phyloP scores from a whole-genome alignment of 345 rosid genomes.

The Cardiospermum halicacabum region DNA sequence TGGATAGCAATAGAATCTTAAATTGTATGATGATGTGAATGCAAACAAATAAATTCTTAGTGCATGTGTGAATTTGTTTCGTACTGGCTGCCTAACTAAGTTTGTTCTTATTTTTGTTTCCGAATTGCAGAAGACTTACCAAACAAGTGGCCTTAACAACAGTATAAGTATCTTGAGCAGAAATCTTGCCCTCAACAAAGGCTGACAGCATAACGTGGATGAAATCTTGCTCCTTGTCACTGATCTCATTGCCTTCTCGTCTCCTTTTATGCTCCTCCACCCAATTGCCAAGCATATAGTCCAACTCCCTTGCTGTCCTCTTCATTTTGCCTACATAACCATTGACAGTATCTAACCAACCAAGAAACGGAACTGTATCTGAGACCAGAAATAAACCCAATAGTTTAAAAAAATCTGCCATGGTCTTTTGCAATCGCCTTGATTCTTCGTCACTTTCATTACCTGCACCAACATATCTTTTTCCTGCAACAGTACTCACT shows the following conservation, averaged over 20 bases:
- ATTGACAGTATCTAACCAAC: constrained; percentile 28
- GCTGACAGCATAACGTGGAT: constrained; percentile 50
- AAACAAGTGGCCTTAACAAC: constrained; percentile 54
- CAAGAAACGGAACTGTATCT: constrained; percentile 28
- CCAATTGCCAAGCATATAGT: constrained; percentile 35
- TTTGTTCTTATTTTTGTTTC: background rate
- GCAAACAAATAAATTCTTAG: background rate
- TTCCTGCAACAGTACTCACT: constrained; percentile 26
- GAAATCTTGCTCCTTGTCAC: constrained; percentile 29
- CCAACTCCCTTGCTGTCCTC: constrained; percentile 33
- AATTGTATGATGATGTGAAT: background rate
- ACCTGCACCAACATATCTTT: constrained; percentile 12
- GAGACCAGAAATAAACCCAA: constrained; percentile 22
- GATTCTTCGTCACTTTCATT: constrained; percentile 11
- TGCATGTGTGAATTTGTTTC: background rate
- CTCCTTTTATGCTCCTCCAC: constrained; percentile 29
- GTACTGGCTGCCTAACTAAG: background rate
- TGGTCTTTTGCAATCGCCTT: constrained; percentile 17
- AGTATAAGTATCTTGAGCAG: constrained; percentile 38
- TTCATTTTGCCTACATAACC: constrained; percentile 27
- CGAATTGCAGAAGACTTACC: constrained; percentile 28
- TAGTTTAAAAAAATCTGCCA: constrained; percentile 15
- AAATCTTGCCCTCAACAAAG: constrained; percentile 30
- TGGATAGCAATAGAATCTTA: background rate
- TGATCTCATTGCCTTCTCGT: constrained; percentile 4